phyloP scores from a whole-genome alignment of 1,284 basidiomycete genomes.

The Tilletia caries region DNA sequence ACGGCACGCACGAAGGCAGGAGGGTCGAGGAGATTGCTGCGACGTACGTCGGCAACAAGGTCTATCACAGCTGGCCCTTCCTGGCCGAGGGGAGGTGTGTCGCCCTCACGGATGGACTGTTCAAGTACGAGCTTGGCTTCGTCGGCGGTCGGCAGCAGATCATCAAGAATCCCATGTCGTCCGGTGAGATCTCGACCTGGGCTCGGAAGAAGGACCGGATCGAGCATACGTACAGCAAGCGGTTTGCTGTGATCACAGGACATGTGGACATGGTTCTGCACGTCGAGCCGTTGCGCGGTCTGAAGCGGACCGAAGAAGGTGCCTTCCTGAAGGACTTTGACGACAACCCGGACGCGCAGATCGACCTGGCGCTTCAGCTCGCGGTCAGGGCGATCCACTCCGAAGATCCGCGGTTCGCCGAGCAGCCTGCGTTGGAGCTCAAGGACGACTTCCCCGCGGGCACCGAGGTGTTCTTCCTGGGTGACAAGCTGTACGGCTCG shows the following conservation, averaged over 20 bases:
- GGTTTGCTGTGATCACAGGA: conserved; percentile 80
- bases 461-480: conserved; percentile 91
- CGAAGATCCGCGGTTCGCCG: conserved; percentile 52
- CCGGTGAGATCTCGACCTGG: conserved; percentile 58
- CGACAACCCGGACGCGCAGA: conserved; percentile 67
- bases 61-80: conserved; percentile 89
- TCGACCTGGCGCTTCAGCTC: conserved; percentile 68
- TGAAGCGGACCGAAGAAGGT: conserved; percentile 82
- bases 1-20: conserved; percentile 68
- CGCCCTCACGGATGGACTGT: conserved; percentile 79
- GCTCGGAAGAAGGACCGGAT: conserved; percentile 61
- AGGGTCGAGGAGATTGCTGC: conserved; percentile 67
- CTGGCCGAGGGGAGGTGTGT: conserved; percentile 84
- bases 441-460: conserved; percentile 84
- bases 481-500: conserved; percentile 86
- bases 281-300: conserved; percentile 60
- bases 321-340: conserved; percentile 95
- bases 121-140: conserved; percentile 64
- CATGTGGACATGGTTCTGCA: conserved; percentile 58
- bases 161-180: conserved; percentile 31
- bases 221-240: conserved; percentile 82
- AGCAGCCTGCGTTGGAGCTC: conserved; percentile 72
- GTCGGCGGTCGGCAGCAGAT: conserved; percentile 34
- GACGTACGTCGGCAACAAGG: conserved; percentile 71
- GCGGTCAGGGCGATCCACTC: conserved; percentile 38